A percentile compares a stretch with the other conserved stretches of the same genome.
These are phyloP conservation scores for Diversispora eburnea DNA, from an alignment of 192 early-diverging fungal genomes.

Conservation along the genomic window DNA sequence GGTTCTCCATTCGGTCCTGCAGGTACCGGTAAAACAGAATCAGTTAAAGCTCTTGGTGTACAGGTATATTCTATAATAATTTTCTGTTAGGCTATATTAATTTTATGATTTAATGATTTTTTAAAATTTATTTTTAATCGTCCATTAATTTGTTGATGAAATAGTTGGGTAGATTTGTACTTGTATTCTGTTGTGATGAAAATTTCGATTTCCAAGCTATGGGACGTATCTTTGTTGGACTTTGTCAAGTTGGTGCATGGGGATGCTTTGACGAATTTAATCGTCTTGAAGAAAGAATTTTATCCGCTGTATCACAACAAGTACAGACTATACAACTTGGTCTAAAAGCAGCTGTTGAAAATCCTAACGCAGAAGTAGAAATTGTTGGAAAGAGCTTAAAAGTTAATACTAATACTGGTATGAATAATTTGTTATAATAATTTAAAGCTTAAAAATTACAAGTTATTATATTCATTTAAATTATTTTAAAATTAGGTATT, in stretches of 20 bases:
- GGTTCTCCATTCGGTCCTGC: conserved; percentile 94
- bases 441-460: background rate
- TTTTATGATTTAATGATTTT: background rate
- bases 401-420: conserved; percentile 77
- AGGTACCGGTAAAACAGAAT: conserved; percentile 99
- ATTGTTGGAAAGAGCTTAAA: conserved; percentile 82
- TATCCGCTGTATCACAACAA: conserved; percentile 99
- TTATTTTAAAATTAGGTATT: conserved; percentile 54
- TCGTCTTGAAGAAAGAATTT: conserved; percentile 94
- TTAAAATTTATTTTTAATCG: background rate
- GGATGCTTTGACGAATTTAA: conserved; percentile 99
- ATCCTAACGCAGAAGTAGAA: conserved; percentile 82
- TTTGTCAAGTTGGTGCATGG: conserved; percentile 99
- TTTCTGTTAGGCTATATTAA: too few relatives aligned
- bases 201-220: conserved; percentile 99
- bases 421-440: background rate
- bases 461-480: too few relatives aligned
- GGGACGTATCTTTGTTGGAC: conserved; percentile 99
- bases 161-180: conserved; percentile 92
- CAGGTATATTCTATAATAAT: background rate
- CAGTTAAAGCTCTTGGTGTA: conserved; percentile 91
- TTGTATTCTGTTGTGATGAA: conserved; percentile 99
- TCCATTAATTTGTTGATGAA: conserved; percentile 22
- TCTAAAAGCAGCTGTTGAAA: conserved; percentile 57
- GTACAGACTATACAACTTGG: conserved; percentile 98